Percentiles rank a stretch among this genome's conserved stretches.
Evolutionary conservation across 2,329 filamentous ascomycete species (phyloP).

Genomic region (Tolypocladium guangdongense): DNA sequence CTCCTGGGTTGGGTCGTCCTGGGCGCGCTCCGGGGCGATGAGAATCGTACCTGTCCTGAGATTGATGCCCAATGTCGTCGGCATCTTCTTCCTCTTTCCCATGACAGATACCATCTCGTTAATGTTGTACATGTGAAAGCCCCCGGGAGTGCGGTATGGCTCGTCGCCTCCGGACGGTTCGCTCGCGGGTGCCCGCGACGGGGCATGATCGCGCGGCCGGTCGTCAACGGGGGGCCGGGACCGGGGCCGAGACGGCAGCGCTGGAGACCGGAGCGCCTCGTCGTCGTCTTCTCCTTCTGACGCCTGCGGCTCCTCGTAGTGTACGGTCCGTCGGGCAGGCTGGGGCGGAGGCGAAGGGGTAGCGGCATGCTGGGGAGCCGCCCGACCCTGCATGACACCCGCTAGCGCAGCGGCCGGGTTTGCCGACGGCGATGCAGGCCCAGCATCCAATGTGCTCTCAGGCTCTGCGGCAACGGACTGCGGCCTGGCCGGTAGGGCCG

Average conservation of each 20-base stretch:
- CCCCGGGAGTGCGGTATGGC: constrained; percentile 53
- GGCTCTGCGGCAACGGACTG: constrained; percentile 19
- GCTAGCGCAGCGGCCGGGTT: constrained; percentile 45
- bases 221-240: constrained; percentile 1
- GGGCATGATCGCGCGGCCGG: background rate
- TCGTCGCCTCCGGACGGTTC: constrained; percentile 18
- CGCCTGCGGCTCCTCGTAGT: constrained; percentile 14
- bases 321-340: constrained; percentile 12
- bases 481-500: constrained; percentile 33
- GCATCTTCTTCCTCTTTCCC: constrained; percentile 97
- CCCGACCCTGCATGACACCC: constrained; percentile 39
- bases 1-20: constrained; percentile 77
- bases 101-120: constrained; percentile 96
- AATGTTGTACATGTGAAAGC: constrained; percentile 91
- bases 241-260: constrained; percentile 26
- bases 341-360: constrained; percentile 14
- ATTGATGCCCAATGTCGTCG: constrained; percentile 92
- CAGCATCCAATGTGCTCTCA: constrained; percentile 16
- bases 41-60: constrained; percentile 78
- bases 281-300: constrained; percentile 21
- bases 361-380: constrained; percentile 19
- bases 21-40: constrained; percentile 75
- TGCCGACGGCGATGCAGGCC: constrained; percentile 15
- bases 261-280: constrained; percentile 22
- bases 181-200: background rate